These are phyloP conservation scores for Starmerella vaccinii DNA, from an alignment of 805 yeast species.

Conservation along the genomic window DNA sequence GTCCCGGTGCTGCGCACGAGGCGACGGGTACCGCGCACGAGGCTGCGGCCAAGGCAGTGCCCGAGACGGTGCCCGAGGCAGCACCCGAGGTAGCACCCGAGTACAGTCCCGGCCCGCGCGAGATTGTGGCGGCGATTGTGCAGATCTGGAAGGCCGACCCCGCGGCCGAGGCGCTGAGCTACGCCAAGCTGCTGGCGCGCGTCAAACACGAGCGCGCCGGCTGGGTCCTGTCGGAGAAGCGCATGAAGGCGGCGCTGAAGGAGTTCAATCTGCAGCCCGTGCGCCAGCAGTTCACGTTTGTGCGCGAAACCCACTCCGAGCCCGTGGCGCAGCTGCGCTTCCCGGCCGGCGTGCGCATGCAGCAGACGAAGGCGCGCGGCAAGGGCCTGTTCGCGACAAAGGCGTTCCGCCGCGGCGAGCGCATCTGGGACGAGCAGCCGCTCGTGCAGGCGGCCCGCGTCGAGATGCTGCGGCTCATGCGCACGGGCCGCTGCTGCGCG, in stretches of 20 bases:
- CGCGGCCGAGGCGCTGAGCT: constrained; percentile 46
- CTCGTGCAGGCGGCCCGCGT: constrained; percentile 56
- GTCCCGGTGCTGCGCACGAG: too few species aligned
- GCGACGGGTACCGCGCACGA: too few species aligned
- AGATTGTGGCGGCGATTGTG: constrained; percentile 51
- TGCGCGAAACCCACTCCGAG: constrained; percentile 42
- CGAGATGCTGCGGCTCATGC: constrained; percentile 50
- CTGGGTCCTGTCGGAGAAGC: constrained; percentile 55
- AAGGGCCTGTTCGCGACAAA: constrained; percentile 50
- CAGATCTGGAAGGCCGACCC: constrained; percentile 61
- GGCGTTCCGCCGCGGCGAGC: constrained; percentile 40
- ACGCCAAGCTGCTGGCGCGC: constrained; percentile 42
- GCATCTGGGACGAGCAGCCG: constrained; percentile 55
- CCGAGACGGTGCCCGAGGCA: too few species aligned
- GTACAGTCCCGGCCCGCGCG: constrained; percentile 45
- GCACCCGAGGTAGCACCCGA: constrained; percentile 3
- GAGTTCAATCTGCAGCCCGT: constrained; percentile 44
- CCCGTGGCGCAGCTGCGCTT: constrained; percentile 38
- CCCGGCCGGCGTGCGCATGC: constrained; percentile 37
- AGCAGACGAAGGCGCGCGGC: constrained; percentile 45
- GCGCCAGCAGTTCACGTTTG: constrained; percentile 40
- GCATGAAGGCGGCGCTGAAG: constrained; percentile 46
- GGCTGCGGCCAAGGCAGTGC: too few species aligned
- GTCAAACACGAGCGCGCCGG: constrained; percentile 43
- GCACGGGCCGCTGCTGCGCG: constrained; percentile 57